phyloP scores from a whole-genome alignment of 176 grass and related monocot genomes.

The Hyparrhenia diplandra region DNA sequence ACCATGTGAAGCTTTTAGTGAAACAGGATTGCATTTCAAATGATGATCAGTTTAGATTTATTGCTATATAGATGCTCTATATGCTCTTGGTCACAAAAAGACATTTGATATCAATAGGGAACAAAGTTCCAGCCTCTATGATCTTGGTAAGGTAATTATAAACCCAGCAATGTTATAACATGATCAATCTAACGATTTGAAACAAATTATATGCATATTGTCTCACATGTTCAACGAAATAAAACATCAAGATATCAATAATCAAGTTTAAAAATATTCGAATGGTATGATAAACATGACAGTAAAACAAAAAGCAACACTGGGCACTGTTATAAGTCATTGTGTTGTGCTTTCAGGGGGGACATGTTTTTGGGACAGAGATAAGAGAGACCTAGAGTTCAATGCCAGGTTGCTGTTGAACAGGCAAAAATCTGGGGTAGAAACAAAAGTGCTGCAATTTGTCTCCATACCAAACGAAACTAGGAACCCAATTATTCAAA shows the following conservation, averaged over 20 bases:
- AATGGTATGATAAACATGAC: not conserved
- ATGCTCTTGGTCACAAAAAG: not conserved
- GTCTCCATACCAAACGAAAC: not conserved
- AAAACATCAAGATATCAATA: not conserved
- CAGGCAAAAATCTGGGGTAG: not conserved
- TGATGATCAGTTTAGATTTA: not conserved
- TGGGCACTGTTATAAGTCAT: not conserved
- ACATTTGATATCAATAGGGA: not conserved
- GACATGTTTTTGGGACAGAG: too few relatives aligned
- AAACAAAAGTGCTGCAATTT: not conserved
- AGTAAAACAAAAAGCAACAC: not conserved
- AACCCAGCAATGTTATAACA: not conserved
- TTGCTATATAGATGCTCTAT: not conserved
- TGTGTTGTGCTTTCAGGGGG: not conserved
- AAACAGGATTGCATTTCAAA: not conserved
- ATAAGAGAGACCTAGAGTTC: too few relatives aligned
- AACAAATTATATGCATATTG: not conserved
- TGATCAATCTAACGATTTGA: not conserved
- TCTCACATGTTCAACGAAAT: not conserved
- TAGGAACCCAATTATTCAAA: not conserved
- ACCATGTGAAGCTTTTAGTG: slow-evolving; percentile 16
- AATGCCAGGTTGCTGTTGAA: not conserved
- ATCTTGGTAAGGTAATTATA: too few relatives aligned
- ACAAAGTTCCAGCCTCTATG: too few relatives aligned
- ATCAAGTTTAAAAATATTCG: not conserved